phyloP scores from a whole-genome alignment of 2,329 filamentous ascomycete genomes.

The Cordyceps sp. region DNA sequence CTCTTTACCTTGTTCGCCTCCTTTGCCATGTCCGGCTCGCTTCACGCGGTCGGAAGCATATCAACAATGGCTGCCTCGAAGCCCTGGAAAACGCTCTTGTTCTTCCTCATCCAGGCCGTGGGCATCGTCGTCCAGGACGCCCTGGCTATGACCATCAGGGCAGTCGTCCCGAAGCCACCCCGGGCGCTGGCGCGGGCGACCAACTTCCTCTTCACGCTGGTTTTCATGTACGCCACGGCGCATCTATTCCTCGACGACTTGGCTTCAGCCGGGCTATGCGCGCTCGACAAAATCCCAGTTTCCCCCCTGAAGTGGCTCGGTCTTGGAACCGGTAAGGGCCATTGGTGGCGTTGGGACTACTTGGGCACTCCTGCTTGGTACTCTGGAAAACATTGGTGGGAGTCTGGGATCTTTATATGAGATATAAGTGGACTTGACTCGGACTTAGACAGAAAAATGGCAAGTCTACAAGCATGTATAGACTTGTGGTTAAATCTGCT shows the following conservation, averaged over 20 bases:
- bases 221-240: constrained; percentile 56
- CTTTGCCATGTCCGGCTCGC: constrained; percentile 47
- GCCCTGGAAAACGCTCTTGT: constrained; percentile 38
- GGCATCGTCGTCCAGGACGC: constrained; percentile 45
- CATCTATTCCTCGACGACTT: constrained; percentile 62
- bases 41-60: constrained; percentile 58
- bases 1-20: constrained; percentile 15
- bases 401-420: constrained; percentile 21
- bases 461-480: no score
- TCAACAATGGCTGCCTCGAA: constrained; percentile 39
- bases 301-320: constrained; percentile 50
- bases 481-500: no score
- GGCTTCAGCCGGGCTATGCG: constrained; percentile 55
- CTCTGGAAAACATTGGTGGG: constrained; percentile 45
- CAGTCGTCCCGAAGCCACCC: constrained; percentile 14
- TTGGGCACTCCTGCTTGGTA: constrained; percentile 37
- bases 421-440: no score
- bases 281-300: constrained; percentile 67
- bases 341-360: constrained; percentile 51
- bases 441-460: no score
- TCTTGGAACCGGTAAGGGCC: constrained; percentile 42
- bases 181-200: constrained; percentile 25
- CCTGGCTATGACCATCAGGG: constrained; percentile 18
- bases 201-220: constrained; percentile 45
- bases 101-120: constrained; percentile 55